Evolutionary conservation across 108 stramenopile species (phyloP), one percentile per base, ranked within the genome.

Genomic region (Cyclotella atomus): DNA sequence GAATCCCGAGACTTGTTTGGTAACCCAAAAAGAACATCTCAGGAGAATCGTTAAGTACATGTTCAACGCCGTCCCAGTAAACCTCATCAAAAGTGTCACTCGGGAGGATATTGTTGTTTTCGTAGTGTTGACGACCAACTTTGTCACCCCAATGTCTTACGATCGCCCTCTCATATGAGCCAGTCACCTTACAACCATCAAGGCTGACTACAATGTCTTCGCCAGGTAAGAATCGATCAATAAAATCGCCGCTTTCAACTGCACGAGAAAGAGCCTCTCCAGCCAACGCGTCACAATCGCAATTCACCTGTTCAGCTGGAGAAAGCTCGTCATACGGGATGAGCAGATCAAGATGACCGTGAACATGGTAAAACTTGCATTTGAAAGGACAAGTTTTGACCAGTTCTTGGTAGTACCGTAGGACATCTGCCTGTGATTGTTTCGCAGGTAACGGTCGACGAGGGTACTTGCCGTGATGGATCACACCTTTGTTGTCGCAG

Each of bases 21-120:
- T 49, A n/a, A n/a, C 47, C 47, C 54, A 55, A 4, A 55, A 27
- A 55, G 54, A 55, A 55, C 54, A 55, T 55, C 16, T 55, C 54
- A 8, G 54, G 54, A 6, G 25, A 4, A 28, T 4, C 4, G 17
- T 9, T 17, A 17, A 49, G 47, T 49, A 55, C 54, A 3, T 28
- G 4, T 27, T 55, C 54, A 25, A 55, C 25, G 28, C 54, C 54
- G 16, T 55, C 54, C 54, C 54, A 55, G 54, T 55, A 55, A 25
- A 55, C 54, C 27, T 25, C 24, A 29, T 55, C 24, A 29, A 29
- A 55, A 4, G 28, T 4, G 4, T 55, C 54, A 4, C 16, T 8
- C 4, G 21, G 54, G 28, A 55, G 6, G 28, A 55, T 55, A 25
- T 29, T 16, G 4, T 28, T 25, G 7, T 4, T 28, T 23, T 55